Conservation (phyloP, 345 rosid species). For the Hypericum androsaemum region DNA sequence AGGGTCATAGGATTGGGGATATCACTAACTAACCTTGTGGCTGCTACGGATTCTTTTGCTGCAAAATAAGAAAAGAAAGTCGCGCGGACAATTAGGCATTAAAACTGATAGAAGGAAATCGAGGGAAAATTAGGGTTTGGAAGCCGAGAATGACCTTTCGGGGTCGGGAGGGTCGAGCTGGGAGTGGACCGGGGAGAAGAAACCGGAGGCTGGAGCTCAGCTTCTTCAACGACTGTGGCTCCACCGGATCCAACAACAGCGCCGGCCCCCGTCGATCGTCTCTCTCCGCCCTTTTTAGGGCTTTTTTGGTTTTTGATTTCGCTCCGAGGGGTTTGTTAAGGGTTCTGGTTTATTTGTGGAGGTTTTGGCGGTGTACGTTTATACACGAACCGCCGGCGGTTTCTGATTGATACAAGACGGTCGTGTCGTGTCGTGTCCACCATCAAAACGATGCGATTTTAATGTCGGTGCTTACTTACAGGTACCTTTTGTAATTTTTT, state of each 20-base stretch:
- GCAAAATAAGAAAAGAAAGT: slow-evolving; percentile 17
- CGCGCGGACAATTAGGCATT: background rate
- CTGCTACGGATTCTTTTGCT: slow-evolving; percentile 75
- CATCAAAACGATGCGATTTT: too few relatives aligned
- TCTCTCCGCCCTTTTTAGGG: too few relatives aligned
- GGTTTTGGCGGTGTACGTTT: too few relatives aligned
- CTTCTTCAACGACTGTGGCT: slow-evolving; percentile 85
- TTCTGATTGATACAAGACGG: too few relatives aligned
- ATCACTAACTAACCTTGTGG: slow-evolving; percentile 67
- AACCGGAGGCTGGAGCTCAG: slow-evolving; percentile 72
- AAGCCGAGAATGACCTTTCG: slow-evolving; percentile 44
- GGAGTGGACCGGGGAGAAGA: slow-evolving; percentile 71
- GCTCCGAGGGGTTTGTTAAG: too few relatives aligned
- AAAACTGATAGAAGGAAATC: background rate
- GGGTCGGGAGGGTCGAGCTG: slow-evolving; percentile 65
- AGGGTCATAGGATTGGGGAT: background rate
- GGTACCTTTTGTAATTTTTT: too few relatives aligned
- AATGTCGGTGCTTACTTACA: too few relatives aligned
- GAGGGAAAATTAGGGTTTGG: background rate
- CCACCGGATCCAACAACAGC: slow-evolving; percentile 73
- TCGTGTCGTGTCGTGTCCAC: too few relatives aligned
- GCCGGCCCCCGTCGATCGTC: slow-evolving; percentile 1
- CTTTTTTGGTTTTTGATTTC: too few relatives aligned
- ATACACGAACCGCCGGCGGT: too few relatives aligned
- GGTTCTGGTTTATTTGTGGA: too few relatives aligned